Base-by-base conservation (phyloP, 2,329 filamentous ascomycete genomes). In the Fusarium verrucosum region DNA sequence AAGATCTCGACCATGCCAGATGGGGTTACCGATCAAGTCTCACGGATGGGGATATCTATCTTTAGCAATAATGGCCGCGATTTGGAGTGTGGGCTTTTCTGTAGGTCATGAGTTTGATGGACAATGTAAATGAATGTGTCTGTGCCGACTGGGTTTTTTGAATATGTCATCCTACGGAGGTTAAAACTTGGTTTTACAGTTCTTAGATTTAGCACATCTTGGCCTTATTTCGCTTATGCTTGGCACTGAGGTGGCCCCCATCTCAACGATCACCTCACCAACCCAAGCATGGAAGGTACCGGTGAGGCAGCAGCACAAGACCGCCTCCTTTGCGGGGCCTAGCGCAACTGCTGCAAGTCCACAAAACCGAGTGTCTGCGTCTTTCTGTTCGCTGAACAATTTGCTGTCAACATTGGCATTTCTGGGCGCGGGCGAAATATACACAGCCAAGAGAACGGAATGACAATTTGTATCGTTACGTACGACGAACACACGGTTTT, bases 261-360 rank as follows among this genome's bases (percentile, higher is more conserved):
- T 36, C 16, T n/a, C 33, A 26, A 43, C 37, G 37, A 50, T 58
- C 32, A 54, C 40, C 38, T 23, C 16, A 26, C 17, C 35, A n/a
- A n/a, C n/a, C n/a, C n/a, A n/a, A n/a, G n/a, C n/a, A n/a, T n/a
- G n/a, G n/a, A n/a, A n/a, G n/a, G n/a, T n/a, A n/a, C n/a, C n/a
- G n/a, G n/a, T n/a, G n/a, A n/a, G n/a, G n/a, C n/a, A n/a, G n/a
- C 26, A 66, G 47, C 63, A 66, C 63, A 66, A 52, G 63, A 66
- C 58, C 14, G 38, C 33, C 51, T 66, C 17, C 63, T 51, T 8
- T 11, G 44, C 33, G 33, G 33, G 38, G 58, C 20, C 37, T 67
- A 66, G 62, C 58, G 63, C 36, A 32, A n/a, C 50, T 46, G 45
- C 20, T n/a, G 11, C 30, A 26, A 55, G 22, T 23, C 50, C 62